phyloP scores from a whole-genome alignment of 2,329 filamentous ascomycete species.

The Endocalyx cinctus region DNA sequence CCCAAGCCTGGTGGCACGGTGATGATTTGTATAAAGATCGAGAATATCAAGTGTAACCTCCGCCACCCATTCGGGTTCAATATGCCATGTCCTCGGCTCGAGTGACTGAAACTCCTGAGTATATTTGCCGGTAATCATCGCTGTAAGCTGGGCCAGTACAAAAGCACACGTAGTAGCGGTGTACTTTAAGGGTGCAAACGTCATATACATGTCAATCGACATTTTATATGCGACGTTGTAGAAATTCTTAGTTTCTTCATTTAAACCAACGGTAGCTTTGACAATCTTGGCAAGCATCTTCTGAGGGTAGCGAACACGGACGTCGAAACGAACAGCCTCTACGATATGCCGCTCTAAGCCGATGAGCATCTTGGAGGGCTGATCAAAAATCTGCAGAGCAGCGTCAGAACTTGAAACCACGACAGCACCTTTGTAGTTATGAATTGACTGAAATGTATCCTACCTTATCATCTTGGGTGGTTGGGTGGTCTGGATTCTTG shows the following conservation, averaged over 20 bases:
- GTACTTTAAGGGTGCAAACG: conserved; percentile 87
- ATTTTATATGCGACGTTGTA: conserved; percentile 72
- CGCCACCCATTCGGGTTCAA: conserved; percentile 44
- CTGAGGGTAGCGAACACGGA: conserved; percentile 82
- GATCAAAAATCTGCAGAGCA: conserved; percentile 67
- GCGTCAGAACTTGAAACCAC: neutral
- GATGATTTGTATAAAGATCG: conserved; percentile 87
- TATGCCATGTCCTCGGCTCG: conserved; percentile 42
- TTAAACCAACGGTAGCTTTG: conserved; percentile 45
- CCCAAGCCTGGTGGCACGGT: conserved; percentile 69
- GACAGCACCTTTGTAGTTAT: no score
- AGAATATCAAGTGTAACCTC: conserved; percentile 88
- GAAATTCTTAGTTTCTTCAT: conserved; percentile 49
- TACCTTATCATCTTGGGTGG: conserved; percentile 76
- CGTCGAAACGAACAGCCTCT: conserved; percentile 90
- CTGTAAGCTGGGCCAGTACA: conserved; percentile 75
- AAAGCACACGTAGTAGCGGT: conserved; percentile 81
- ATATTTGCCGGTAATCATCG: conserved; percentile 58
- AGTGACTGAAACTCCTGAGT: conserved; percentile 47
- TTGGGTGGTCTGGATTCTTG: conserved; percentile 64
- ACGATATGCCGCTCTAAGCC: conserved; percentile 89
- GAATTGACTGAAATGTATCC: no score
- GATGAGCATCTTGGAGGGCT: conserved; percentile 73
- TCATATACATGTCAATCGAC: conserved; percentile 86
- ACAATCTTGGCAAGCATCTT: conserved; percentile 78